phyloP scores from a whole-genome alignment of 352 stramenopile species.

The Phytophthora brassicae region DNA sequence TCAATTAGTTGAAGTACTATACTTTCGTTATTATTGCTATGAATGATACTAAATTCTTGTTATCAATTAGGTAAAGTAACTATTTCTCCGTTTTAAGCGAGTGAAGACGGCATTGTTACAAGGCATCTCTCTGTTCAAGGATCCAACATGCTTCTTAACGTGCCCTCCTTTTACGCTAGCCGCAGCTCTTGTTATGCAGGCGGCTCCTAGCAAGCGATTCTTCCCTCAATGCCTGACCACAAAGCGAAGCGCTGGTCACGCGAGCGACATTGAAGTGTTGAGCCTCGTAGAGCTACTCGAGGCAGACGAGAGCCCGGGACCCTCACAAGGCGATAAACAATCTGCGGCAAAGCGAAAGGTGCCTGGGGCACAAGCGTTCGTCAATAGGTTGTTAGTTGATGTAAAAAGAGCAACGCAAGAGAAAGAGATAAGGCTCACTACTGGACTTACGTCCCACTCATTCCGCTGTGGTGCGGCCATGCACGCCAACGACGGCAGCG shows the following conservation, averaged over 20 bases:
- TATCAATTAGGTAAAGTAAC: constrained; percentile 4
- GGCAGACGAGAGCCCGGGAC: not conserved
- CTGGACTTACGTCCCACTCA: not conserved
- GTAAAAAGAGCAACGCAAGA: no score
- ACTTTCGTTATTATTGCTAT: not conserved
- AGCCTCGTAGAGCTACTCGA: not conserved
- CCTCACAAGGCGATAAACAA: not conserved
- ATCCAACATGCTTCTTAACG: constrained; percentile 8
- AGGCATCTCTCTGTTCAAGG: constrained; percentile 20
- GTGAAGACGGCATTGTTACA: constrained; percentile 16
- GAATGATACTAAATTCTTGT: no score
- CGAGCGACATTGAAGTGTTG: no score
- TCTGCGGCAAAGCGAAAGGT: not conserved
- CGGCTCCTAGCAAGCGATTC: no score
- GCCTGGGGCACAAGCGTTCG: no score
- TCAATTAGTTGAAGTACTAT: constrained; percentile 12
- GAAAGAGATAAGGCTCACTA: no score
- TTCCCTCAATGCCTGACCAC: no score
- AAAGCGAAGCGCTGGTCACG: not conserved
- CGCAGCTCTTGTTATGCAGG: no score
- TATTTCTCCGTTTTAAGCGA: constrained; percentile 20
- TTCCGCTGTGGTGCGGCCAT: constrained; percentile 4
- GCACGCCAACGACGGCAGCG: not conserved
- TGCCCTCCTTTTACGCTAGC: constrained; percentile 15
- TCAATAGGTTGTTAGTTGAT: no score